Evolutionary conservation across 257 asterid species (phyloP).

Genomic region (Nicotiana sylvestris): DNA sequence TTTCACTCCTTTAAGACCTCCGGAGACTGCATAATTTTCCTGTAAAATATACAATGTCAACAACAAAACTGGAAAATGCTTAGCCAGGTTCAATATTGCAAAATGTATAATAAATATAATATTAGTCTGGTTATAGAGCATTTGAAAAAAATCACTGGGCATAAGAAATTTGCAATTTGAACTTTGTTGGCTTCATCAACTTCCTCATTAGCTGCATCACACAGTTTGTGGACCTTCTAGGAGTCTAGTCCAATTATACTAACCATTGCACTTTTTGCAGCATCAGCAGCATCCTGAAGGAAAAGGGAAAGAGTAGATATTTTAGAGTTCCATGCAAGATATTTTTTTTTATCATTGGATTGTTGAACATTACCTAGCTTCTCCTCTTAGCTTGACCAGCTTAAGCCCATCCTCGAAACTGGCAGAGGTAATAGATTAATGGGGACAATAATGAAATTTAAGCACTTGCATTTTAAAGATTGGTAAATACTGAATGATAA

Average conservation of each 20-base stretch:
- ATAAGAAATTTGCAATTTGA: conserved; percentile 93
- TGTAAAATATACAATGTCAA: conserved; percentile 17
- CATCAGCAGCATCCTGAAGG: conserved; percentile 89
- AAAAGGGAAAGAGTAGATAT: neutral
- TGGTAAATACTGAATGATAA: neutral
- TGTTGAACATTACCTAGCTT: too few relatives aligned
- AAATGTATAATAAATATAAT: neutral
- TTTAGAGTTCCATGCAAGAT: neutral
- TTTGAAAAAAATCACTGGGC: conserved; percentile 56
- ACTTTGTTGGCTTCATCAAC: conserved; percentile 88
- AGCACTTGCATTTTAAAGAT: too few relatives aligned
- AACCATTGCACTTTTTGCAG: conserved; percentile 93
- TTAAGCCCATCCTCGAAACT: too few relatives aligned
- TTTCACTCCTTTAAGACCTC: conserved; percentile 94
- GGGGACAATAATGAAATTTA: too few relatives aligned
- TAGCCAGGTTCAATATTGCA: neutral
- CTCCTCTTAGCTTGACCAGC: too few relatives aligned
- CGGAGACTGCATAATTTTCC: conserved; percentile 98
- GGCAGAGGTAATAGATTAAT: too few relatives aligned
- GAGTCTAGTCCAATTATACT: conserved; percentile 94
- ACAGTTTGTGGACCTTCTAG: conserved; percentile 80
- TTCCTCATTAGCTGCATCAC: conserved; percentile 96
- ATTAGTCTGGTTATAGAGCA: neutral
- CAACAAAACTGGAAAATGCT: neutral
- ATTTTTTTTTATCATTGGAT: too few relatives aligned